These are phyloP conservation scores for Austroboletus eburneus DNA, from an alignment of 768 basidiomycete species.

Conservation along the genomic window DNA sequence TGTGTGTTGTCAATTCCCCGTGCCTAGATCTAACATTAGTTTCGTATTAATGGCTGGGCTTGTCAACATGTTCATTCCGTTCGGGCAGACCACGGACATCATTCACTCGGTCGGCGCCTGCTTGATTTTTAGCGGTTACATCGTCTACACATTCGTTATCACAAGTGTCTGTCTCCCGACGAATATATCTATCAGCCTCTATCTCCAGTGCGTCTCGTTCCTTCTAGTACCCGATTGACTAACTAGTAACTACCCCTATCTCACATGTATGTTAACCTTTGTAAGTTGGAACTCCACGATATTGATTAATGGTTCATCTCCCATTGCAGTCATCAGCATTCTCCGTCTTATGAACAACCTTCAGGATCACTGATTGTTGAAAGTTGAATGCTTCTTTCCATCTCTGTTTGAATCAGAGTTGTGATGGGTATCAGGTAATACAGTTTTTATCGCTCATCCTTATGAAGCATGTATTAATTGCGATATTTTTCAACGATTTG, in stretches of 20 bases:
- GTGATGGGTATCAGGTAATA: slow-evolving; percentile 1
- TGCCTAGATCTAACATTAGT: slow-evolving; percentile 1
- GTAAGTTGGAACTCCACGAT: slow-evolving; percentile 41
- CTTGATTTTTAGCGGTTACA: slow-evolving; percentile 84
- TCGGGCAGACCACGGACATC: slow-evolving; percentile 75
- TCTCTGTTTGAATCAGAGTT: no score
- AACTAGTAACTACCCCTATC: slow-evolving; percentile 18
- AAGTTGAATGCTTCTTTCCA: no score
- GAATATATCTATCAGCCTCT: slow-evolving; percentile 92
- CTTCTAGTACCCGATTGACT: neutral
- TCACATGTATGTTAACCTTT: slow-evolving; percentile 78
- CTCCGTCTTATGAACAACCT: slow-evolving; percentile 70
- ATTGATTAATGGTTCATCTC: slow-evolving; percentile 1
- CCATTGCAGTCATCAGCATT: slow-evolving; percentile 67
- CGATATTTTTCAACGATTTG: slow-evolving; percentile 2
- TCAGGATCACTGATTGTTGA: slow-evolving; percentile 37
- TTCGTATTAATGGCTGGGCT: slow-evolving; percentile 70
- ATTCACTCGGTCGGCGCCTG: slow-evolving; percentile 74
- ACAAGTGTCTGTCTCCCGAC: slow-evolving; percentile 86
- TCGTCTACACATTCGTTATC: slow-evolving; percentile 89
- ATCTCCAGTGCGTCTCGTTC: slow-evolving; percentile 75
- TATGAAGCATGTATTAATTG: slow-evolving; percentile 14
- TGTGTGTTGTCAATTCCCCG: neutral
- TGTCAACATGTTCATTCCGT: slow-evolving; percentile 84
- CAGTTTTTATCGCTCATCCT: slow-evolving; percentile 5